A percentile compares a stretch with the other conserved stretches of the same genome.
phyloP scores from a whole-genome alignment of 108 stramenopile species.

The Seminavis robusta region DNA sequence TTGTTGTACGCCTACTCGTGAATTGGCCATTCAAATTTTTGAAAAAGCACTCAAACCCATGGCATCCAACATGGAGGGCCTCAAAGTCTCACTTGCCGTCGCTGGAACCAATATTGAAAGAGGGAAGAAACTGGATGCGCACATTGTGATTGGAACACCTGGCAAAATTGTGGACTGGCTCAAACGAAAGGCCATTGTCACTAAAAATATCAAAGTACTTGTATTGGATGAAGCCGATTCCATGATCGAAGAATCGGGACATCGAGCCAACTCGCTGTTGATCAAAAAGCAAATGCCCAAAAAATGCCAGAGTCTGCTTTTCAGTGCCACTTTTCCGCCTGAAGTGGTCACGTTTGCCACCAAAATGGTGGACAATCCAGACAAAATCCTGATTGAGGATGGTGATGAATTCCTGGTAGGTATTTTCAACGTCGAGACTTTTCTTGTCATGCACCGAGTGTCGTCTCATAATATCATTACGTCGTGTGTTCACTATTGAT shows the following conservation, averaged over 20 bases:
- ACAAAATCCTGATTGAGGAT: constrained; percentile 88
- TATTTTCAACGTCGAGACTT: constrained; percentile 2
- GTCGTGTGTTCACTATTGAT: too few relatives aligned
- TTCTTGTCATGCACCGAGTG: too few relatives aligned
- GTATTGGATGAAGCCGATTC: constrained; percentile 97
- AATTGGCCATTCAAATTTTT: constrained; percentile 90
- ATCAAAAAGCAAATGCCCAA: constrained; percentile 84
- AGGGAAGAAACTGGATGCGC: constrained; percentile 72
- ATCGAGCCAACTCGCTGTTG: constrained; percentile 82
- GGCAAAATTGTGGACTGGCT: constrained; percentile 91
- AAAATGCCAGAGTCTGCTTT: constrained; percentile 85
- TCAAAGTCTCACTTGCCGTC: constrained; percentile 78
- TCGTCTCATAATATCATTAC: too few relatives aligned
- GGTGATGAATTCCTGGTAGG: constrained; percentile 86
- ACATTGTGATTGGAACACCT: constrained; percentile 94
- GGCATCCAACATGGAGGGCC: constrained; percentile 84
- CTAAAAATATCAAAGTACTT: constrained; percentile 81
- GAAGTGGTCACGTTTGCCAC: constrained; percentile 88
- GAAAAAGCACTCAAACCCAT: constrained; percentile 87
- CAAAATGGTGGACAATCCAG: constrained; percentile 79
- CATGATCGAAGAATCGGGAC: constrained; percentile 85
- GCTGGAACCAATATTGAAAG: constrained; percentile 69
- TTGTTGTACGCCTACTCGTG: constrained; percentile 91
- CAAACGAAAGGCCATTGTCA: constrained; percentile 61
- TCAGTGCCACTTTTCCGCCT: constrained; percentile 92